Evolutionary conservation across 768 basidiomycete genomes (phyloP), one percentile per base, ranked within the genome.

Genomic region (Glaciozyma antarctica): DNA sequence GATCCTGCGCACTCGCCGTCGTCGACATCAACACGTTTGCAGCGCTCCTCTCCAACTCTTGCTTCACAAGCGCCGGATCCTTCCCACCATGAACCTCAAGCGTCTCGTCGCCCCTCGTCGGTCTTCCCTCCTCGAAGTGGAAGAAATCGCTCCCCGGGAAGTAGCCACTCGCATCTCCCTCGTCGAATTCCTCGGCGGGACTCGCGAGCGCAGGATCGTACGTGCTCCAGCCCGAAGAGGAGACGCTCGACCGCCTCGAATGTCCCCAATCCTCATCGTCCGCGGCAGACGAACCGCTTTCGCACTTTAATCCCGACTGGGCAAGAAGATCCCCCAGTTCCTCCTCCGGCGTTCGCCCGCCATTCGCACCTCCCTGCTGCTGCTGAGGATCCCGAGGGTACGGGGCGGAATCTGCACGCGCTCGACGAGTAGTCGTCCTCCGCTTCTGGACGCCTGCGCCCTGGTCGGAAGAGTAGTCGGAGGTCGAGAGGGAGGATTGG

Each of bases 1-100:
- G 79, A 76, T 92, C 90, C 16, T 89, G 90, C 58, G 90, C 89
- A 73, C 87, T 90, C 47, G 89, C 90, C 12, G 89, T 92, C 4
- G 88, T 91, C 3, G 90, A 90, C 52, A 86, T 86, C 58, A 89
- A 84, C 44, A 90, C 88, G 72, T 88, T 90, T 51, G 85, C 86
- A 5, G 90, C 89, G 89, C 78, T 90, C 88, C 62, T 91, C 81
- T 9, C 49, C n/a, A 51, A 26, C n/a, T n/a, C 21, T 12, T 41
- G 38, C 38, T 12, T 41, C 8, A 41, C 38, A 12, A 41, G 38
- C 2, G 13, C 38, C 38, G 38, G 38, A 41, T 41, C 38, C 38
- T 12, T 10, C 13, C 38, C 38, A 2, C 38, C 38, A 15, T 41
- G 38, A 10, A 10, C 38, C 38, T 41, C 38, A 12, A 2, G 38